Base-by-base conservation (phyloP, 2,329 filamentous ascomycete genomes). In the Geoglossum cookeanum region DNA sequence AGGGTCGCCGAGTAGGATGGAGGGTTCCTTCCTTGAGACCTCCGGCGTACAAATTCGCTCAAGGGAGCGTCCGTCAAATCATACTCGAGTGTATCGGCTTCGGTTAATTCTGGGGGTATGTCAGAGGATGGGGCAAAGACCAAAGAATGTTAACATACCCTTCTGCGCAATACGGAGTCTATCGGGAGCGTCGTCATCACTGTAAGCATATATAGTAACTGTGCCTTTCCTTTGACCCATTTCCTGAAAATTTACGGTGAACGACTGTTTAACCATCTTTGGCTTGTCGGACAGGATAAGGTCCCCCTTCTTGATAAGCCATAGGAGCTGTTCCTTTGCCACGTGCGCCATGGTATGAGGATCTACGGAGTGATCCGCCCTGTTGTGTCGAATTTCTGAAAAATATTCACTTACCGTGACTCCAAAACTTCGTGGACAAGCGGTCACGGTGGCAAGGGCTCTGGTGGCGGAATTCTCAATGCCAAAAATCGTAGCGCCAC, bases 401-500 rank as follows among this genome's bases (percentile, higher is more conserved):
- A 45, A 45, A 4, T 1, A 9, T 45, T 45, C 4, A 17, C 17
- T 45, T 45, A 22, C n/a, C 22, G 42, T 4, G 42, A 65, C 59
- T 33, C 62, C 63, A 49, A 64, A 66, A 39, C 58, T 61, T 49
- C 62, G 60, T 22, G 58, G 42, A 45, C 42, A 61, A 8, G 58
- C 47, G 7, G 42, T 59, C 13, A 62, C 60, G n/a, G 44, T 45
- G 3, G 58, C 55, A 9, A 63, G 52, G 22, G 60, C 63, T 17
- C 47, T 51, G 13, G 56, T 49, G 3, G 22, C 27, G 45, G 30
- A 3, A 37, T 64, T 65, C 55, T 65, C 64, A 29, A 66, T 62
- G 17, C 64, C 65, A 39, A 59, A 64, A n/a, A 65, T 57, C 3
- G 64, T 61, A 7, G 64, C 63, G 17, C 65, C 65, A 57, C 55